Base-by-base conservation (phyloP, 352 stramenopile genomes). In the Globisporangium perplexum region DNA sequence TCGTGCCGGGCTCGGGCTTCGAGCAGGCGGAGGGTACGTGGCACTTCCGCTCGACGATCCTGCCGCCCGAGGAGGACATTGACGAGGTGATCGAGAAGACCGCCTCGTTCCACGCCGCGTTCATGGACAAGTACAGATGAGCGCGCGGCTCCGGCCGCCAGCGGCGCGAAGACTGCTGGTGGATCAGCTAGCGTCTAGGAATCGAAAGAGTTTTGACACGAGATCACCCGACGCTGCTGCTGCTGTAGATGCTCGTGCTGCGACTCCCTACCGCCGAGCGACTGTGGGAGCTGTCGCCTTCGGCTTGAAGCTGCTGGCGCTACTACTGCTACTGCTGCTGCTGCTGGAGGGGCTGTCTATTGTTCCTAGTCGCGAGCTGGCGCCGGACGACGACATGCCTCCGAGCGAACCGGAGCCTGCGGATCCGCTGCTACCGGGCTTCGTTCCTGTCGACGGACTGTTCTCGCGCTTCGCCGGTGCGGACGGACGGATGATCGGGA, bases 21-120 rank as follows among this genome's bases (percentile, higher is more conserved):
- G 95, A 89, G 24, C 96, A 99, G 75, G 73, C 94, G 59, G 78
- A 91, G 35, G 96, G 95, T 49, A 97, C 97, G 57, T 98, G 87
- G 79, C 97, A 99, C 77, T 98, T 99, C 71, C 91, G 97, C 48
- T 99, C 96, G 15, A 99, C 97, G 39, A 98, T 99, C 60, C 71
- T 99, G 59, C 96, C 97, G n/a, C 83, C 94, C 1, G 96, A 99
- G 66, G 93, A 98, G 15, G 84, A 95, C 47, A 95, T 98, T 52
- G 87, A 97, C 46, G 71, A 92, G 59, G 95, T 98, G 60, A 96
- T 99, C 43, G 79, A 97, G 63, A 88, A 89, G 48, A 98, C 98
- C 30, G 72, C 78, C 60, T 84, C 85, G 59, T 99, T 99, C 78
- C 96, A 99, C 72, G 72, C 88, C 23, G 70, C 82, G 42, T 99